A percentile compares a stretch with the other conserved stretches of the same genome.
Conservation (phyloP, 257 asterid genomes). For the Solanum peruvianum region DNA sequence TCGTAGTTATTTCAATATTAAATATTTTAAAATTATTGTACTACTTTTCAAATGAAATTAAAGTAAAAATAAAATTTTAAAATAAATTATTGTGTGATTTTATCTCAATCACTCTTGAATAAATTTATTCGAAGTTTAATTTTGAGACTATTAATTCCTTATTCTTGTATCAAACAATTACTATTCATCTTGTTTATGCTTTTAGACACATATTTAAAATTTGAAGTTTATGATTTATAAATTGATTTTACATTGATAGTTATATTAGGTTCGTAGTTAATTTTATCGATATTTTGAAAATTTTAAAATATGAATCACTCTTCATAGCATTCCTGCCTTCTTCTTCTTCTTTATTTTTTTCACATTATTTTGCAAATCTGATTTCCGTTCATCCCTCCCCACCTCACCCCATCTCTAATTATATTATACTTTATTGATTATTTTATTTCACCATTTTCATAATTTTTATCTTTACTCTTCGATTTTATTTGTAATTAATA, state of each 20-base stretch:
- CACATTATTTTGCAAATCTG: no score
- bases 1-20: not conserved
- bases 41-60: not conserved
- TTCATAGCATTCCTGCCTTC: no score
- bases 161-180: not conserved
- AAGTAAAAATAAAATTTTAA: not conserved
- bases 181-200: not conserved
- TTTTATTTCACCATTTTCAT: no score
- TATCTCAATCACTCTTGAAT: not conserved
- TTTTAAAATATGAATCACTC: not conserved
- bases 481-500: no score
- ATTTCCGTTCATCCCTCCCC: no score
- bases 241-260: not conserved
- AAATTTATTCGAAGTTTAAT: not conserved
- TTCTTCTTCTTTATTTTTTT: no score
- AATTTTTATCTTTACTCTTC: no score
- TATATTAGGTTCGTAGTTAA: no score
- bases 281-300: no score
- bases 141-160: not conserved
- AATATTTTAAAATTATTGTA: not conserved
- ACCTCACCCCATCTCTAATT: no score
- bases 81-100: not conserved
- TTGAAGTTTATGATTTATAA: not conserved
- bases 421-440: no score
- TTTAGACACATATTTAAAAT: not conserved